phyloP scores from a whole-genome alignment of 352 stramenopile genomes.

The Lagenidium sp. region DNA sequence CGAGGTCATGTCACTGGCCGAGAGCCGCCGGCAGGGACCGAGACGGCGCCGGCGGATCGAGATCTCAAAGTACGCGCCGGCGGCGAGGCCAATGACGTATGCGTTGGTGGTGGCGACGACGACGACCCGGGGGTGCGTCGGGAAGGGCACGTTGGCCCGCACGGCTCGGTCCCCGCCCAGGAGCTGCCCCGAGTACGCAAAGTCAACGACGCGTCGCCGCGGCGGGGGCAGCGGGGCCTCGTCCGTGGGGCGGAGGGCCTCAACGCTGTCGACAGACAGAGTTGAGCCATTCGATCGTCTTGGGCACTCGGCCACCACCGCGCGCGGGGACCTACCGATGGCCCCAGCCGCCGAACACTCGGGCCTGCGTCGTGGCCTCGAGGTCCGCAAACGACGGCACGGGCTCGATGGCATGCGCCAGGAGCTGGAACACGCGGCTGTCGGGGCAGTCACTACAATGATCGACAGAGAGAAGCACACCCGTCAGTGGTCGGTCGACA shows the following conservation, averaged over 20 bases:
- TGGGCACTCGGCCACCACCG: too few relatives aligned
- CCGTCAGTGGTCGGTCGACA: too few relatives aligned
- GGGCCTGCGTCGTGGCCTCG: slow-evolving; percentile 25
- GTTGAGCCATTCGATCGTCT: too few relatives aligned
- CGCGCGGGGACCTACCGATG: slow-evolving; percentile 38
- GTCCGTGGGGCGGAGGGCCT: too few relatives aligned
- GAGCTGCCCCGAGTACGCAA: slow-evolving; percentile 38
- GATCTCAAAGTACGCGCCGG: slow-evolving; percentile 73
- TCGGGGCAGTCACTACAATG: slow-evolving; percentile 28
- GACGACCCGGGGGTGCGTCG: slow-evolving; percentile 40
- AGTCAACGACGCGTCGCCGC: slow-evolving; percentile 22
- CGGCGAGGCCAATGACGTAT: slow-evolving; percentile 42
- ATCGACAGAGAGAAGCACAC: background rate
- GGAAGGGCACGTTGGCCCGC: slow-evolving; percentile 57
- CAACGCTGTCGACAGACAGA: too few relatives aligned
- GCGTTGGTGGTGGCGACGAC: slow-evolving; percentile 24
- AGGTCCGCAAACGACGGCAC: slow-evolving; percentile 61
- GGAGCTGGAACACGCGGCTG: slow-evolving; percentile 63
- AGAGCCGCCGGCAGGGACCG: slow-evolving; percentile 1
- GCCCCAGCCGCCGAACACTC: slow-evolving; percentile 26
- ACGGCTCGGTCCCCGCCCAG: slow-evolving; percentile 59
- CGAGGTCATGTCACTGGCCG: slow-evolving; percentile 37
- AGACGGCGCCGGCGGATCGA: slow-evolving; percentile 23
- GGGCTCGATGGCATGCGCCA: slow-evolving; percentile 50
- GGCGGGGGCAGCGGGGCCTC: too few relatives aligned